Conservation (phyloP, 129 eudicot species). For the Escallonia rubra region DNA sequence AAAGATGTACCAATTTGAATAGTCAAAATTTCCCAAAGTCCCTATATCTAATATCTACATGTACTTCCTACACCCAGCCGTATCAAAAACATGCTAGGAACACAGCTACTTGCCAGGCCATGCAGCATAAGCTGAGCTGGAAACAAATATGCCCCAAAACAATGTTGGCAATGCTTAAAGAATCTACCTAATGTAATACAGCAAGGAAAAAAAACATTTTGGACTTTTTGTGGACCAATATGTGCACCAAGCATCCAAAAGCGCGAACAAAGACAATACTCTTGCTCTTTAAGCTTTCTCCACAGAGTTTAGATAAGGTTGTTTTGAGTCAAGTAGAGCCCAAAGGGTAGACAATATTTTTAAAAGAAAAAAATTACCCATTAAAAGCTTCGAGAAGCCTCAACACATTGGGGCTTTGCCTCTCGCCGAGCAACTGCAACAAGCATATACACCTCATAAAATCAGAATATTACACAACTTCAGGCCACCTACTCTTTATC, state of each 20-base stretch:
- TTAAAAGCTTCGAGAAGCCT: conserved; percentile 79
- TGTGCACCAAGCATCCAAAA: background rate
- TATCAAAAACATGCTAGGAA: too few species aligned
- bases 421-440: conserved; percentile 78
- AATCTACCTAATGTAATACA: background rate
- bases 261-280: background rate
- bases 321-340: background rate
- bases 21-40: too few species aligned
- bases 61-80: too few species aligned
- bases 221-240: background rate
- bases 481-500: conserved; percentile 1
- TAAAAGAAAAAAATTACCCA: conserved; percentile 28
- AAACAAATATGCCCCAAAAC: background rate
- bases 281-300: background rate
- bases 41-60: too few species aligned
- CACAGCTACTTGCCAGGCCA: too few species aligned
- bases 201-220: background rate
- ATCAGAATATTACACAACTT: conserved; percentile 5
- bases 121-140: too few species aligned
- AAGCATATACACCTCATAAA: conserved; percentile 5
- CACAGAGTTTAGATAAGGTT: too few species aligned
- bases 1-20: too few species aligned
- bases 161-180: background rate
- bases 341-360: background rate
- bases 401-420: conserved; percentile 79